Percentiles rank a stretch among this genome's conserved stretches.
phyloP scores from a whole-genome alignment of 225 moss, liverwort and hornwort genomes.

The Marchantia polymorpha region DNA sequence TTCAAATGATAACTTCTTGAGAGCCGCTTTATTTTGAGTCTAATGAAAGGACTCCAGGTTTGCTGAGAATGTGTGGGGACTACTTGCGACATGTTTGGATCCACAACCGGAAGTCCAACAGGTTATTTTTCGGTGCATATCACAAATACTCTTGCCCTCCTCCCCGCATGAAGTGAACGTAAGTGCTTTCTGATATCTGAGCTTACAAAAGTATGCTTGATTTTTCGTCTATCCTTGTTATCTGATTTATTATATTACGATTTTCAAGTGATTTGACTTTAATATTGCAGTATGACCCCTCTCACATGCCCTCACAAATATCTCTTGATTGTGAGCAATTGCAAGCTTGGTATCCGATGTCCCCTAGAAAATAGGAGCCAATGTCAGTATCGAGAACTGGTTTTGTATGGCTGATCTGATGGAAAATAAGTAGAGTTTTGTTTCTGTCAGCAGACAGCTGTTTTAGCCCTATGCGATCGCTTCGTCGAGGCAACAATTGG shows the following conservation, averaged over 20 bases:
- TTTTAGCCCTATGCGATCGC: constrained; percentile 26
- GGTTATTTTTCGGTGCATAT: constrained; percentile 25
- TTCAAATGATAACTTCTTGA: not conserved
- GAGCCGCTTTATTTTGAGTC: not conserved
- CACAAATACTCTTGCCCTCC: constrained; percentile 10
- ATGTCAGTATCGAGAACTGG: not conserved
- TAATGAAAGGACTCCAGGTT: constrained; percentile 23
- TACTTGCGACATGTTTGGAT: constrained; percentile 40
- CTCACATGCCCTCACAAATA: not conserved
- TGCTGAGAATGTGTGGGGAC: constrained; percentile 28
- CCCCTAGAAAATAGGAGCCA: not conserved
- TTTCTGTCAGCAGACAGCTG: constrained; percentile 19
- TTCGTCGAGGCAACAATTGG: constrained; percentile 32
- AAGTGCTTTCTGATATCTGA: not conserved
- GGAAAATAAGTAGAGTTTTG: not conserved
- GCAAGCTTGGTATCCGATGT: not conserved
- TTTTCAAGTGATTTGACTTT: too few species aligned
- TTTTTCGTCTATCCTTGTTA: not conserved
- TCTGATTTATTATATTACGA: not conserved
- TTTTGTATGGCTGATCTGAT: not conserved
- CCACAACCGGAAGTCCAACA: constrained; percentile 38
- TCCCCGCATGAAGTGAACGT: constrained; percentile 27
- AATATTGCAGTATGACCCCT: not conserved
- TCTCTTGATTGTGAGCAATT: not conserved
- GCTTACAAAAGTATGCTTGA: not conserved